phyloP scores from a whole-genome alignment of 1,284 basidiomycete genomes.

The Somion occarium region DNA sequence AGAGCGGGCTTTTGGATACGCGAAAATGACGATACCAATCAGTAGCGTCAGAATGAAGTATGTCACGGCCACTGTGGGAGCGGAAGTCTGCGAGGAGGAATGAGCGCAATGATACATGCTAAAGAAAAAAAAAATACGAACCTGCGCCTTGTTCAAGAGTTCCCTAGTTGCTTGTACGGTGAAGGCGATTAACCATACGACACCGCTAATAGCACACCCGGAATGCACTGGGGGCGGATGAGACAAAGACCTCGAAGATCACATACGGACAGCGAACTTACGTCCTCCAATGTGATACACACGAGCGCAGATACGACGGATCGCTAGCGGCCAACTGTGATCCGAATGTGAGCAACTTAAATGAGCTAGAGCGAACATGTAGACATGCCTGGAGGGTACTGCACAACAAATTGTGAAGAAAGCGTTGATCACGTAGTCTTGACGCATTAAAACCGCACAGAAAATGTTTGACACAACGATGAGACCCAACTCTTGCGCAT shows the following conservation, averaged over 20 bases:
- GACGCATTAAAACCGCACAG: constrained; percentile 54
- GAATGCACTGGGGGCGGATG: constrained; percentile 45
- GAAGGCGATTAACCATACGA: constrained; percentile 49
- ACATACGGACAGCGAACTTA: constrained; percentile 19
- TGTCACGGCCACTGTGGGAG: constrained; percentile 46
- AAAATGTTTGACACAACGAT: constrained; percentile 51
- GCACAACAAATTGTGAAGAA: constrained; percentile 50
- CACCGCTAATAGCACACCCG: constrained; percentile 48
- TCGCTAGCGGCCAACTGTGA: constrained; percentile 46
- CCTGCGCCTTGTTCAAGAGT: constrained; percentile 35
- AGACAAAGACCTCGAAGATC: constrained; percentile 2
- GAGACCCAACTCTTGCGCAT: constrained; percentile 42
- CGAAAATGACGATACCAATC: constrained; percentile 43
- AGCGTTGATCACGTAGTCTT: constrained; percentile 55
- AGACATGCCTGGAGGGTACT: constrained; percentile 38
- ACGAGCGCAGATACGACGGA: constrained; percentile 46
- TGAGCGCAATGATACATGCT: constrained; percentile 3
- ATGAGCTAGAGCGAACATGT: background rate
- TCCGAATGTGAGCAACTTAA: background rate
- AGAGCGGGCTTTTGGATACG: constrained; percentile 43
- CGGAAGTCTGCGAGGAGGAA: constrained; percentile 33
- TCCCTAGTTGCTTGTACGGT: constrained; percentile 52
- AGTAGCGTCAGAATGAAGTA: constrained; percentile 48
- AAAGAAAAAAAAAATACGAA: constrained; percentile 18
- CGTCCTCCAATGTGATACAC: constrained; percentile 55